phyloP scores from a whole-genome alignment of 2,329 filamentous ascomycete genomes.

The Aspergillus sp. region DNA sequence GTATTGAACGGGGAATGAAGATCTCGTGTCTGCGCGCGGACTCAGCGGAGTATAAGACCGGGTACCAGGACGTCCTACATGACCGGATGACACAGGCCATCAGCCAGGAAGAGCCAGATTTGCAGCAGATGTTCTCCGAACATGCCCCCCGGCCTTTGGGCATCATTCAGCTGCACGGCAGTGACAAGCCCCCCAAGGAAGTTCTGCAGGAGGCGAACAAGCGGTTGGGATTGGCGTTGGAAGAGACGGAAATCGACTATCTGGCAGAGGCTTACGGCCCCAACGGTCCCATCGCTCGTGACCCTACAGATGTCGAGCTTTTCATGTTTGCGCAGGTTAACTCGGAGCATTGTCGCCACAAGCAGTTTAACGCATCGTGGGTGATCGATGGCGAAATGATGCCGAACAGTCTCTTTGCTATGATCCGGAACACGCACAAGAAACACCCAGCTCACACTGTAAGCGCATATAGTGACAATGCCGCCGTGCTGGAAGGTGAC shows the following conservation, averaged over 20 bases:
- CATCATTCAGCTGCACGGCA: constrained; percentile 64
- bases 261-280: constrained; percentile 74
- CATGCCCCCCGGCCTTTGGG: constrained; percentile 56
- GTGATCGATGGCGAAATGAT: constrained; percentile 81
- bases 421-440: constrained; percentile 93
- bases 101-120: constrained; percentile 56
- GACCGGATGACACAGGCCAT: constrained; percentile 95
- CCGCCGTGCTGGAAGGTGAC: constrained; percentile 75
- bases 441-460: constrained; percentile 71
- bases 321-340: constrained; percentile 99
- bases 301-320: constrained; percentile 83
- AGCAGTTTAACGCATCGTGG: constrained; percentile 96
- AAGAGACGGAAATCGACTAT: constrained; percentile 85
- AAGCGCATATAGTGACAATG: constrained; percentile 95
- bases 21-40: constrained; percentile 55
- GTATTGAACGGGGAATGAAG: constrained; percentile 79
- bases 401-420: constrained; percentile 75
- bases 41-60: constrained; percentile 50
- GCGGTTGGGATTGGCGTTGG: constrained; percentile 74
- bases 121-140: constrained; percentile 72
- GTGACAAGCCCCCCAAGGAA: constrained; percentile 57
- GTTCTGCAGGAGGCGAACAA: constrained; percentile 77
- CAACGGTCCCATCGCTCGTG: constrained; percentile 48
- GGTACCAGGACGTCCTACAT: constrained; percentile 60
- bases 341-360: constrained; percentile 82